Evolutionary conservation across 495 filamentous ascomycete genomes (phyloP).

Genomic region (Penicilliopsis zonata): DNA sequence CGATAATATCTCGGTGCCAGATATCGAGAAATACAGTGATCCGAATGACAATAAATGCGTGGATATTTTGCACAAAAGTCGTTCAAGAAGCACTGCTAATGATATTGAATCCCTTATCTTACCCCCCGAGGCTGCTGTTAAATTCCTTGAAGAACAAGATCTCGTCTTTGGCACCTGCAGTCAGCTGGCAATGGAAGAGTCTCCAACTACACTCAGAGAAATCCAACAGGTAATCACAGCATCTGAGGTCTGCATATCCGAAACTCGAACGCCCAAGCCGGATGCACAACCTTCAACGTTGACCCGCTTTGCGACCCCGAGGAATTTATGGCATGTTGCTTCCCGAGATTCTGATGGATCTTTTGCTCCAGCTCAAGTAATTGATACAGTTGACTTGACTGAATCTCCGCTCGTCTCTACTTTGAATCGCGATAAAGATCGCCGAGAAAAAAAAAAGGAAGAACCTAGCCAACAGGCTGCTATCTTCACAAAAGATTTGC

Average conservation of each 20-base stretch:
- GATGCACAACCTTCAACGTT: slow-evolving; percentile 5
- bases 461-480: too few relatives aligned
- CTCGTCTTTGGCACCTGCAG: slow-evolving; percentile 90
- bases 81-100: slow-evolving; percentile 18
- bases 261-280: background rate
- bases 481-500: too few relatives aligned
- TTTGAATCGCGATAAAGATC: background rate
- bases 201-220: slow-evolving; percentile 53
- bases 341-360: slow-evolving; percentile 51
- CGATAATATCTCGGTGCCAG: too few relatives aligned
- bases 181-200: slow-evolving; percentile 69
- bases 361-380: slow-evolving; percentile 42
- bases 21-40: too few relatives aligned
- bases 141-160: slow-evolving; percentile 58
- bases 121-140: slow-evolving; percentile 60
- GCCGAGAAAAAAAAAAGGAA: background rate
- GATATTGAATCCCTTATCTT: slow-evolving; percentile 41
- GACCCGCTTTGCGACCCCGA: slow-evolving; percentile 15
- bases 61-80: too few relatives aligned
- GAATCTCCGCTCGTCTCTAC: slow-evolving; percentile 3
- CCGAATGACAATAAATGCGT: too few relatives aligned
- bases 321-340: slow-evolving; percentile 55
- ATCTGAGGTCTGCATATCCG: slow-evolving; percentile 31
- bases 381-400: slow-evolving; percentile 43
- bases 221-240: slow-evolving; percentile 56